Evolutionary conservation across 306 rosid species (phyloP), one percentile per base, ranked within the genome.

Genomic region (Vachellia collinsii): DNA sequence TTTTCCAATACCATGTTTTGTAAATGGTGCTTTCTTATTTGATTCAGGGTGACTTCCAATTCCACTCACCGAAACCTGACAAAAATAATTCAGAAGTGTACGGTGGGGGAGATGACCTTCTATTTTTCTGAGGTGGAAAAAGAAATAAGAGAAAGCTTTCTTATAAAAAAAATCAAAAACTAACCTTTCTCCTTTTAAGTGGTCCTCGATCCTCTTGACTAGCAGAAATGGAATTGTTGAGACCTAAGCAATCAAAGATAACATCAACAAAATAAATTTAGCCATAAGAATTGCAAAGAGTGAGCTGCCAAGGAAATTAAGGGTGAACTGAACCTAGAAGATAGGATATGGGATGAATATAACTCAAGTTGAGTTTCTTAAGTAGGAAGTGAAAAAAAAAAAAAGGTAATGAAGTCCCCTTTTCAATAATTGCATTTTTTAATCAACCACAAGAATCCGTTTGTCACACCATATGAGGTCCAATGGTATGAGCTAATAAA

Each of bases 1-100:
- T 87, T 95, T 95, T 81, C 99, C 99, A 41, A 92, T 82, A 77
- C 99, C 98, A 84, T 93, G 92, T 82, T 86, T 91, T 84, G 70
- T 89, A 62, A 72, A 81, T 1, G 89, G 82, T 62, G 86, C 78
- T 69, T 70, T 75, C 66, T 51, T 82, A 69, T 71, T 77, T 71
- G 79, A 79, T 74, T 46, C 68, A 3, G 71, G 59, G 7, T 29
- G 85, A 66, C 59, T 87, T 74, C 72, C 75, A 72, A 84, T 79
- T 78, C 80, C 89, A 81, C 85, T 76, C 84, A 75, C 72, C 4
- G 88, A 79, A 86, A 82, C 94, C 97, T 94, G 81, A 82, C 23
- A 67, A 50, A 51, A 42, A 48, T 1, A 54, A 22, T 23, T 75
- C 5, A 53, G 8, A 56, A 22, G n/a, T 7, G 22, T 29, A 1